phyloP scores from a whole-genome alignment of 2,329 filamentous ascomycete genomes.

The Pseudogymnoascus sp. region DNA sequence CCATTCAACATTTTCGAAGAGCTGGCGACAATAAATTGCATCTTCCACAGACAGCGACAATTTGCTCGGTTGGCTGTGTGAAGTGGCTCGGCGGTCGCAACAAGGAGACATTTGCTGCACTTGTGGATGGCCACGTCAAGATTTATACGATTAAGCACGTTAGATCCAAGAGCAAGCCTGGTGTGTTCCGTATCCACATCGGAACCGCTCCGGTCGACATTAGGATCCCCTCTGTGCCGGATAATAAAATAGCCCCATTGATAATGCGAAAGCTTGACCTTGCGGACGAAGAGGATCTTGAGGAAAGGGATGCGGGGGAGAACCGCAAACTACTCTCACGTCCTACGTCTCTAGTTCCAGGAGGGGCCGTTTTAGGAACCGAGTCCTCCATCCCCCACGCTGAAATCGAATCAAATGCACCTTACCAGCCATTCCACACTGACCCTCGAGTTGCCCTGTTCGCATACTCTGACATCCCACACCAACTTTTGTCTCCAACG shows the following conservation, averaged over 20 bases:
- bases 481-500: background rate
- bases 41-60: constrained; percentile 47
- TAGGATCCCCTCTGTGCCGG: constrained; percentile 53
- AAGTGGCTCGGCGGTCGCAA: constrained; percentile 52
- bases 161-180: constrained; percentile 44
- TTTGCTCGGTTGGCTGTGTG: constrained; percentile 51
- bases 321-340: constrained; percentile 16
- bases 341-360: constrained; percentile 27
- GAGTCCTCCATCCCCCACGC: constrained; percentile 63
- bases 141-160: constrained; percentile 41
- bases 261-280: constrained; percentile 48
- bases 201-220: constrained; percentile 56
- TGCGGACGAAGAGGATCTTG: constrained; percentile 25
- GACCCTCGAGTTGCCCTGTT: constrained; percentile 75
- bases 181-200: constrained; percentile 44
- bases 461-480: constrained; percentile 41
- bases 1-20: constrained; percentile 62
- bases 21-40: constrained; percentile 67
- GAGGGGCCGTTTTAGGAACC: constrained; percentile 29
- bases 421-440: constrained; percentile 93
- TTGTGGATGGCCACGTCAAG: constrained; percentile 54
- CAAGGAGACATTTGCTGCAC: constrained; percentile 48
- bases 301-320: constrained; percentile 23
- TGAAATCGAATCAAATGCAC: constrained; percentile 90
- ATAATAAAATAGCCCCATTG: constrained; percentile 47